These are phyloP conservation scores for Suillus variegatus DNA, from an alignment of 768 basidiomycete species.

Conservation along the genomic window DNA sequence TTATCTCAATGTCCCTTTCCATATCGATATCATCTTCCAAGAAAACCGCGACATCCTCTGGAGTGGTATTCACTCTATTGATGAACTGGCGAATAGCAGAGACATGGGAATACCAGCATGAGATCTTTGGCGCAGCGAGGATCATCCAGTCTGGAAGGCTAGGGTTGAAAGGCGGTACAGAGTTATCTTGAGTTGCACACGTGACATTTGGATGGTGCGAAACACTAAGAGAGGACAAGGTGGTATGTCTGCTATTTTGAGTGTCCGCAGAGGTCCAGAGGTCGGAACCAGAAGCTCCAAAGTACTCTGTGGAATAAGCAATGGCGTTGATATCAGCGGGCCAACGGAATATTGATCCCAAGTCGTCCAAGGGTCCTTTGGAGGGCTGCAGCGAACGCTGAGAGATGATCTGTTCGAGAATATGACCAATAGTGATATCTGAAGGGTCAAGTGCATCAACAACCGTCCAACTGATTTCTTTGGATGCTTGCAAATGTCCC, in stretches of 20 bases:
- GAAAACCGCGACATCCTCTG: slow-evolving; percentile 48
- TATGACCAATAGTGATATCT: slow-evolving; percentile 38
- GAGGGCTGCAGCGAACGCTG: slow-evolving; percentile 27
- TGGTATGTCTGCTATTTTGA: not conserved
- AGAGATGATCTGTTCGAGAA: slow-evolving; percentile 44
- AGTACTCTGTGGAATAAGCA: slow-evolving; percentile 11
- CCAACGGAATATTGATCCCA: slow-evolving; percentile 34
- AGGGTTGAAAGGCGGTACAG: slow-evolving; percentile 35
- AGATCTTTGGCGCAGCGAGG: slow-evolving; percentile 60
- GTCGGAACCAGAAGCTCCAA: slow-evolving; percentile 23
- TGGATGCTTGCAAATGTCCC: slow-evolving; percentile 49
- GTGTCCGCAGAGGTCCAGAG: slow-evolving; percentile 12
- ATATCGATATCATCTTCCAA: slow-evolving; percentile 82
- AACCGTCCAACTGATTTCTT: slow-evolving; percentile 56
- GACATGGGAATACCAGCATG: slow-evolving; percentile 75
- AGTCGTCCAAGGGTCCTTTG: slow-evolving; percentile 11
- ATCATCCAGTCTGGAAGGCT: slow-evolving; percentile 46
- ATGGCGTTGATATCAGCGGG: slow-evolving; percentile 38
- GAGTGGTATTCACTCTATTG: slow-evolving; percentile 25
- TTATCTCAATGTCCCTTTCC: slow-evolving; percentile 57
- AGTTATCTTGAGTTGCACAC: slow-evolving; percentile 45
- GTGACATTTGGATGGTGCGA: slow-evolving; percentile 33
- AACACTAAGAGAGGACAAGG: slow-evolving; percentile 3
- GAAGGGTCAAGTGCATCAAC: slow-evolving; percentile 48
- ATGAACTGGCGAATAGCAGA: slow-evolving; percentile 48